Conservation (phyloP, 768 basidiomycete genomes). For the Lactarius psammicola region DNA sequence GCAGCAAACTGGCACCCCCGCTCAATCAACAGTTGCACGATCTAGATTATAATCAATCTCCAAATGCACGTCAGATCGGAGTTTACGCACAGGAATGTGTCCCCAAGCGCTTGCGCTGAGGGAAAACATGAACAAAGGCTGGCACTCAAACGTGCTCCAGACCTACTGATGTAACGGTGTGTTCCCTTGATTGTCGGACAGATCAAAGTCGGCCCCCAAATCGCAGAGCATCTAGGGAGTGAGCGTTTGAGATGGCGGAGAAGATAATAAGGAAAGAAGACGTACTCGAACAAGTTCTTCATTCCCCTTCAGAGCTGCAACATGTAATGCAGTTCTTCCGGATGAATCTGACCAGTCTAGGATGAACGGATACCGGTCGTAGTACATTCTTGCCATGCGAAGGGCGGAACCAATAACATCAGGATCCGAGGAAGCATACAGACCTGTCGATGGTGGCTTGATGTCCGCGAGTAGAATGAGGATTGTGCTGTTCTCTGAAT, state of each 20-base stretch:
- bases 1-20: conserved; percentile 81
- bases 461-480: conserved; percentile 90
- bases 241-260: conserved; percentile 24
- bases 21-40: conserved; percentile 85
- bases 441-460: conserved; percentile 49
- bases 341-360: conserved; percentile 91
- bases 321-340: conserved; percentile 88
- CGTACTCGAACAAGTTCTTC: conserved; percentile 83
- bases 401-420: conserved; percentile 71
- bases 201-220: conserved; percentile 83
- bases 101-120: conserved; percentile 85
- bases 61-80: conserved; percentile 17
- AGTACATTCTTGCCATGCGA: conserved; percentile 85
- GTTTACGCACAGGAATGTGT: conserved; percentile 63
- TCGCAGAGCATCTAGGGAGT: conserved; percentile 79
- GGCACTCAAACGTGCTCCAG: not conserved
- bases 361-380: conserved; percentile 81
- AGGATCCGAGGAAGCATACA: conserved; percentile 50
- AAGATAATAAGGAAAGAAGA: conserved; percentile 28
- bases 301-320: conserved; percentile 85
- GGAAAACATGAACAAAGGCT: conserved; percentile 18
- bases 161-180: conserved; percentile 91
- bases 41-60: conserved; percentile 42
- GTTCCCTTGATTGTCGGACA: conserved; percentile 90
- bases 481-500: conserved; percentile 89